Evolutionary conservation across 768 basidiomycete species (phyloP).

Genomic region (Myochromella boudieri): DNA sequence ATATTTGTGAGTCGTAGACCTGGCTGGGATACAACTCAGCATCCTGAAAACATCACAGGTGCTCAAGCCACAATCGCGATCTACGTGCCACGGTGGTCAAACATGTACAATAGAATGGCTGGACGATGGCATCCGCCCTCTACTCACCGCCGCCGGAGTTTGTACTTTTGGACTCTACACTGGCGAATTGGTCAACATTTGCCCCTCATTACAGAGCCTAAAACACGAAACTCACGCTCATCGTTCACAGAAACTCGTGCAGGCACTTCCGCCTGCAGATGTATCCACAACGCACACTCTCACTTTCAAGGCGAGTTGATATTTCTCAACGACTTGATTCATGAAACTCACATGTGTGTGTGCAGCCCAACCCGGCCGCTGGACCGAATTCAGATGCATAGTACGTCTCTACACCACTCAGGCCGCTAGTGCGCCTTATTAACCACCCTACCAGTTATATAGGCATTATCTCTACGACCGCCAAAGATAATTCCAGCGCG

Average conservation of each 20-base stretch:
- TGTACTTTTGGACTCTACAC: slow-evolving; percentile 57
- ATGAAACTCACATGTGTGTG: neutral
- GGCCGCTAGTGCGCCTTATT: neutral
- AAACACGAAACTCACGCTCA: slow-evolving; percentile 2
- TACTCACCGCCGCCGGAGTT: slow-evolving; percentile 48
- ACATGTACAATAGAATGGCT: slow-evolving; percentile 59
- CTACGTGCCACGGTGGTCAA: slow-evolving; percentile 53
- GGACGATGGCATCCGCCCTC: slow-evolving; percentile 58
- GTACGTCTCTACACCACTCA: slow-evolving; percentile 34
- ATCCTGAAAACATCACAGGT: slow-evolving; percentile 32
- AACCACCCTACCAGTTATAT: slow-evolving; percentile 50
- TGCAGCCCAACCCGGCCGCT: slow-evolving; percentile 53
- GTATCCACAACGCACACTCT: slow-evolving; percentile 47
- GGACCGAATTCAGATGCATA: slow-evolving; percentile 59
- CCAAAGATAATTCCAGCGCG: slow-evolving; percentile 26
- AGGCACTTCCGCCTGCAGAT: slow-evolving; percentile 55
- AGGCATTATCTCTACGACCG: slow-evolving; percentile 45
- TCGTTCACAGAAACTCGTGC: slow-evolving; percentile 49
- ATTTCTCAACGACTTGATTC: neutral
- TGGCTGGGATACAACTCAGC: neutral
- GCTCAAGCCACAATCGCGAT: slow-evolving; percentile 39
- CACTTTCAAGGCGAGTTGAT: slow-evolving; percentile 52
- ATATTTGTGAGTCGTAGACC: slow-evolving; percentile 36
- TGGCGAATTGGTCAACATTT: slow-evolving; percentile 49
- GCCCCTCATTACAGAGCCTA: neutral